These are phyloP conservation scores for Dryas drummondii DNA, from an alignment of 306 rosid species.

Conservation along the genomic window DNA sequence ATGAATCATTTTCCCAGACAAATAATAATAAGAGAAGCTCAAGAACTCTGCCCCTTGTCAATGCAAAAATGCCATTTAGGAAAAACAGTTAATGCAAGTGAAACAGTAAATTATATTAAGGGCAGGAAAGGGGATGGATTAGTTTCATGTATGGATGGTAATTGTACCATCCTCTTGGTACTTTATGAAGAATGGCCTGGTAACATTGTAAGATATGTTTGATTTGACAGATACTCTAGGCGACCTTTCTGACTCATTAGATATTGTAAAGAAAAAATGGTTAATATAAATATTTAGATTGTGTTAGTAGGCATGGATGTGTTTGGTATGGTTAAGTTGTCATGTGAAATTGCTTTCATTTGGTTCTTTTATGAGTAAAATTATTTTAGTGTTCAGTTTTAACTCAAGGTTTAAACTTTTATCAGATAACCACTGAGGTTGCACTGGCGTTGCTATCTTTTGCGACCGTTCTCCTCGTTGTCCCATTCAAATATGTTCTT, in stretches of 20 bases:
- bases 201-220: neutral
- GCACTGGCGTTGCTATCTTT: constrained; percentile 66
- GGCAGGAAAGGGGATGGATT: too few relatives aligned
- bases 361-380: neutral
- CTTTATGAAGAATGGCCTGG: neutral
- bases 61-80: too few relatives aligned
- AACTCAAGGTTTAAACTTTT: constrained; percentile 16
- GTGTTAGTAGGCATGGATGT: neutral
- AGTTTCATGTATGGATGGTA: neutral
- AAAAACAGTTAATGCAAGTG: too few relatives aligned
- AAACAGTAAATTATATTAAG: too few relatives aligned
- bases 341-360: neutral
- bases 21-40: too few relatives aligned
- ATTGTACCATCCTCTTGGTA: neutral
- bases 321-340: neutral
- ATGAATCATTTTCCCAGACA: too few relatives aligned
- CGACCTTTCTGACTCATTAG: neutral
- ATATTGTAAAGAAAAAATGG: neutral
- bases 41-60: too few relatives aligned
- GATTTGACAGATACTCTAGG: neutral
- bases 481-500: constrained; percentile 80
- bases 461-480: constrained; percentile 54
- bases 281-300: neutral
- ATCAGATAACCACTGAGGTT: constrained; percentile 84
- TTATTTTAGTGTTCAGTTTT: neutral